Percentiles rank a stretch among this genome's conserved stretches.
Evolutionary conservation across 805 yeast genomes (phyloP).

Genomic region (Suhomyces tanzawaensis): DNA sequence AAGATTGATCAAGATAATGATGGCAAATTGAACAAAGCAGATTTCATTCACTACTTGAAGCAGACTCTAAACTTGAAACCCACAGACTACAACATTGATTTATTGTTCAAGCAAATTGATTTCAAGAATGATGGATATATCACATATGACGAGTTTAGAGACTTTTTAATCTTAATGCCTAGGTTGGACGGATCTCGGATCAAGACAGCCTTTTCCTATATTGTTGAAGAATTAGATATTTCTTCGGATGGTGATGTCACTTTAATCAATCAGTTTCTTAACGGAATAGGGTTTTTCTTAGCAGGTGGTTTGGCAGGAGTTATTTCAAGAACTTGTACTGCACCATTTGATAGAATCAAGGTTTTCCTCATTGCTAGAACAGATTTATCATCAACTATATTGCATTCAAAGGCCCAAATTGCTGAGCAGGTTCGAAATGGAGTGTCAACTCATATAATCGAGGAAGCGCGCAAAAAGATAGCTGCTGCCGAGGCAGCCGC

Average conservation of each 20-base stretch:
- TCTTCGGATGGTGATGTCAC: constrained; percentile 93
- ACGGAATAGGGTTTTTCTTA: constrained; percentile 85
- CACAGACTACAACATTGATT: constrained; percentile 49
- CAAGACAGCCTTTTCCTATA: constrained; percentile 76
- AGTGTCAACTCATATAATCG: constrained; percentile 32
- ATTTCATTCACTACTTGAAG: constrained; percentile 63
- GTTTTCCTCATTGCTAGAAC: constrained; percentile 92
- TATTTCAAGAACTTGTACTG: constrained; percentile 92
- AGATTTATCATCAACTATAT: constrained; percentile 67
- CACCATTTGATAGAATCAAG: constrained; percentile 93
- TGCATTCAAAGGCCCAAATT: constrained; percentile 52
- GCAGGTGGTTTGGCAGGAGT: constrained; percentile 98
- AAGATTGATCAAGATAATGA: constrained; percentile 70
- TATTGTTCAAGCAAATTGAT: constrained; percentile 56
- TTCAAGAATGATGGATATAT: constrained; percentile 60
- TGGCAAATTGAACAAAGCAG: constrained; percentile 64
- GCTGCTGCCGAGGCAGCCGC: constrained; percentile 25
- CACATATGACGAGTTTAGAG: constrained; percentile 83
- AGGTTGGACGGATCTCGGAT: constrained; percentile 71
- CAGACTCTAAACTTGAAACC: constrained; percentile 53
- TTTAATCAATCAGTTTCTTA: constrained; percentile 69
- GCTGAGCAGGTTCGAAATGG: constrained; percentile 36
- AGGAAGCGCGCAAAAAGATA: constrained; percentile 31
- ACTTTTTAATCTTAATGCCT: constrained; percentile 80
- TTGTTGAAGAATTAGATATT: constrained; percentile 74